Conservation (phyloP, 1,284 basidiomycete genomes). For the Sanguinoderma infundibulare region DNA sequence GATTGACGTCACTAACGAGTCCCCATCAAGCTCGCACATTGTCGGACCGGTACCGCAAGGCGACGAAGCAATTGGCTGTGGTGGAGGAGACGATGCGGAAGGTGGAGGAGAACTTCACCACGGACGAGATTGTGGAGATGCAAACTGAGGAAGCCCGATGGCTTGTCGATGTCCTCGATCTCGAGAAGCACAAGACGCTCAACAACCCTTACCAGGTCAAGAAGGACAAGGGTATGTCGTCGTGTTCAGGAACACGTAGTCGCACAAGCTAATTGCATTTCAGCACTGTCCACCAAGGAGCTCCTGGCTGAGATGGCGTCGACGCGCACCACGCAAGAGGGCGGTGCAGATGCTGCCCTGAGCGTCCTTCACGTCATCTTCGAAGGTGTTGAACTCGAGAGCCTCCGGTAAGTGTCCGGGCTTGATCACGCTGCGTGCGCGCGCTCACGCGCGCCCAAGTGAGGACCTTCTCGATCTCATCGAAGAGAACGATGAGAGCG, state of each 20-base stretch:
- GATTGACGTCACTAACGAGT: not conserved
- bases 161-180: not conserved
- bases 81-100: not conserved
- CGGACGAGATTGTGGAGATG: not conserved
- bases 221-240: not conserved
- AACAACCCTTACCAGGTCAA: conserved; percentile 1
- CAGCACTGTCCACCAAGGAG: not conserved
- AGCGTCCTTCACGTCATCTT: not conserved
- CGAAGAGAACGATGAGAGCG: not conserved
- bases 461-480: conserved; percentile 2
- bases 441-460: not conserved
- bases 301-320: not conserved
- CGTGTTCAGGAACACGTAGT: not conserved
- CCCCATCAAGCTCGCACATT: not conserved
- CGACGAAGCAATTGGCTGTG: not conserved
- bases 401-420: not conserved
- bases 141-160: not conserved
- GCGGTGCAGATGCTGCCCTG: not conserved
- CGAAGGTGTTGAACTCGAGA: conserved; percentile 1
- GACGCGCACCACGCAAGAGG: not conserved
- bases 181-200: not conserved
- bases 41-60: not conserved
- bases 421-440: too few species aligned
- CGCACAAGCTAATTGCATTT: not conserved
- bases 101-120: not conserved